Percentiles rank a stretch among this genome's conserved stretches.
Evolutionary conservation across 257 asterid genomes (phyloP).

Genomic region (Przewalskia tangutica): DNA sequence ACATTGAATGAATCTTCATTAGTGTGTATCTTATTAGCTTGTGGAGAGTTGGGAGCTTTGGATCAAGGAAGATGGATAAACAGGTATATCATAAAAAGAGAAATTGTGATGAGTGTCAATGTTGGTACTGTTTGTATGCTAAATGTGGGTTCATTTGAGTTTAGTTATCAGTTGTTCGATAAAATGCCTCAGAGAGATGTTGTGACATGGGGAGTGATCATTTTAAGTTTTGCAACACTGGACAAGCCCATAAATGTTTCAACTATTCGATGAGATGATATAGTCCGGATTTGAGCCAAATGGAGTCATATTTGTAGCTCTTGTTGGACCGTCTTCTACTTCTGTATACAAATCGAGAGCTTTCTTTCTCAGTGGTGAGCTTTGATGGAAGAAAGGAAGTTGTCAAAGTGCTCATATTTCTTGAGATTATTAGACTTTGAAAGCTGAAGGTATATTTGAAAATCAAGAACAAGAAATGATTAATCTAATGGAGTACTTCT

Average conservation of each 20-base stretch:
- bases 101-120: background rate
- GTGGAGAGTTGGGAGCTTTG: constrained; percentile 22
- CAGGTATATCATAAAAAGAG: constrained; percentile 9
- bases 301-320: constrained; percentile 11
- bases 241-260: constrained; percentile 13
- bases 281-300: constrained; percentile 8
- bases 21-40: constrained; percentile 21
- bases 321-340: constrained; percentile 24
- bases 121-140: constrained; percentile 22
- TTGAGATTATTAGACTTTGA: background rate
- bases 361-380: constrained; percentile 24
- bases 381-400: constrained; percentile 39
- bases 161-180: constrained; percentile 5
- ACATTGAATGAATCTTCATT: constrained; percentile 15
- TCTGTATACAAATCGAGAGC: constrained; percentile 20
- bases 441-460: no score
- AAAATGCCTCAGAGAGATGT: constrained; percentile 14
- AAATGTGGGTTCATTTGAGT: constrained; percentile 21
- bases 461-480: background rate
- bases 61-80: constrained; percentile 29
- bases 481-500: background rate
- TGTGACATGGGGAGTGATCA: constrained; percentile 13
- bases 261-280: constrained; percentile 18
- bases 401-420: constrained; percentile 42
- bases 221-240: background rate